A percentile compares a stretch with the other conserved stretches of the same genome.
These are phyloP conservation scores for Vaccinium vitisidaea DNA, from an alignment of 148 eudicot species.

Conservation along the genomic window DNA sequence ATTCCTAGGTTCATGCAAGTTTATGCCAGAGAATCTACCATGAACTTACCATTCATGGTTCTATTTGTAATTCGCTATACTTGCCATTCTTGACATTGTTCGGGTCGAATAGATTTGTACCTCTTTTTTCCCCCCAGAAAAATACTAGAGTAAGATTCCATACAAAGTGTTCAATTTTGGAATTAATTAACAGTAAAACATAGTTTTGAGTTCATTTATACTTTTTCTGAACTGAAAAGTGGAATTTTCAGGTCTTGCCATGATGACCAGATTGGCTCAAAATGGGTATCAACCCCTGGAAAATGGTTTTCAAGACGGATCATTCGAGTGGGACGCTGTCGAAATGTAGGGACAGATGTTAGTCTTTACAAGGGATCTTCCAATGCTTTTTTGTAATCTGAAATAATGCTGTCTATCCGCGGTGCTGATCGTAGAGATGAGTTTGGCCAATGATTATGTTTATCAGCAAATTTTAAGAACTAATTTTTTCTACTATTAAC, in stretches of 20 bases:
- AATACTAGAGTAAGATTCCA: no score
- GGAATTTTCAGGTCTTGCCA: conserved; percentile 56
- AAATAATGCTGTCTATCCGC: neutral
- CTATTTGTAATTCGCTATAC: no score
- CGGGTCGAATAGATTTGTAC: no score
- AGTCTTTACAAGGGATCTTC: neutral
- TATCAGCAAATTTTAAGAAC: no score
- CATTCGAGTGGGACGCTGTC: conserved; percentile 54
- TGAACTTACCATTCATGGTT: no score
- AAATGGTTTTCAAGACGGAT: conserved; percentile 40
- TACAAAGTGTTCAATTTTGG: no score
- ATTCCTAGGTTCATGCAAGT: neutral
- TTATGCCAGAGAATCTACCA: neutral
- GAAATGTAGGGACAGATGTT: conserved; percentile 13
- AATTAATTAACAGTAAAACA: neutral
- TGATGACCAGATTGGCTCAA: conserved; percentile 58
- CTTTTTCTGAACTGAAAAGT: neutral
- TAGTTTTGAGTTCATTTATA: neutral
- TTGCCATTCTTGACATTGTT: no score
- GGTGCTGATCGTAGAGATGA: neutral
- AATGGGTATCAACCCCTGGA: conserved; percentile 48
- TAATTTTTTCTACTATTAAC: no score
- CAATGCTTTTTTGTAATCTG: no score
- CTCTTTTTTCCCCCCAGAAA: no score
- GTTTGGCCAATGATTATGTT: neutral